Evolutionary conservation across 2,329 filamentous ascomycete genomes (phyloP).

Genomic region (Cercospora beticola): DNA sequence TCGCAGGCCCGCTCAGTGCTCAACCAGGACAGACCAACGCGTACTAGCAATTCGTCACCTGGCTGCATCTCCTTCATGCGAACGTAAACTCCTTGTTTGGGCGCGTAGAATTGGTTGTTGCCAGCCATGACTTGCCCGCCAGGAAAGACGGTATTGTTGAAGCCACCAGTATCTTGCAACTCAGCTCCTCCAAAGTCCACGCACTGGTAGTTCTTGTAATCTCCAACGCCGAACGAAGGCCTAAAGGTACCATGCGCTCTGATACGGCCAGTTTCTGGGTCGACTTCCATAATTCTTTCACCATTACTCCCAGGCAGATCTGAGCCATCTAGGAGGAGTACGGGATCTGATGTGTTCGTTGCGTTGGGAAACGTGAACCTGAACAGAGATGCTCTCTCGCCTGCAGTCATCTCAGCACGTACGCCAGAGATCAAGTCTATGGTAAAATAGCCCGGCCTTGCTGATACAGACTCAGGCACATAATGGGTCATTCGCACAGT

Average conservation of each 20-base stretch:
- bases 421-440: constrained; percentile 57
- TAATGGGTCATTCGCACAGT: constrained; percentile 51
- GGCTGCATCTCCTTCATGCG: constrained; percentile 34
- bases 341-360: constrained; percentile 45
- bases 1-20: constrained; percentile 63
- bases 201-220: constrained; percentile 59
- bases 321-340: constrained; percentile 58
- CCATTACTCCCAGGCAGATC: constrained; percentile 56
- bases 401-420: constrained; percentile 59
- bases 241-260: constrained; percentile 58
- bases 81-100: constrained; percentile 31
- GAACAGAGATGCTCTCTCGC: constrained; percentile 59
- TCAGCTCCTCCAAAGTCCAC: constrained; percentile 55
- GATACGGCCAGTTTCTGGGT: constrained; percentile 54
- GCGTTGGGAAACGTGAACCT: constrained; percentile 54
- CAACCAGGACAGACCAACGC: constrained; percentile 69
- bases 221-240: constrained; percentile 62
- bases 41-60: constrained; percentile 56
- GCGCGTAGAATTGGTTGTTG: constrained; percentile 35
- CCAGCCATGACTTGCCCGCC: constrained; percentile 40
- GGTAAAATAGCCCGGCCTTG: constrained; percentile 60
- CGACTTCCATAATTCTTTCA: constrained; percentile 52
- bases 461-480: constrained; percentile 51
- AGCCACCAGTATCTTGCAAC: constrained; percentile 58
- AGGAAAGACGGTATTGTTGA: constrained; percentile 49